These are phyloP conservation scores for Pythium dissotocum DNA, from an alignment of 352 stramenopile genomes.

Conservation along the genomic window DNA sequence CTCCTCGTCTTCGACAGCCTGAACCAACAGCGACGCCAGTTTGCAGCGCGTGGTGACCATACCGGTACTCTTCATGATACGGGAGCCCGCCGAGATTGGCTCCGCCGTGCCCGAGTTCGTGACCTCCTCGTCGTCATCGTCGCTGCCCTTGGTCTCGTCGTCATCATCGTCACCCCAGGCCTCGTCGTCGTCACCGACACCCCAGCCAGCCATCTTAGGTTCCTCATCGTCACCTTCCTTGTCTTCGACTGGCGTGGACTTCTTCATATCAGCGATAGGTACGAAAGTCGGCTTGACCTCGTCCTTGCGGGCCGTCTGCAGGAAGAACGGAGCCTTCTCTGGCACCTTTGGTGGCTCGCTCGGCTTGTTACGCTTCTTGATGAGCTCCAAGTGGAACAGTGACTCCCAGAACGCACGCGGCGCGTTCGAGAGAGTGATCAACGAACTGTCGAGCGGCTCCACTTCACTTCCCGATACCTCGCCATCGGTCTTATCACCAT, in stretches of 20 bases:
- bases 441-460: slow-evolving; percentile 51
- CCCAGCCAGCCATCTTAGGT: slow-evolving; percentile 63
- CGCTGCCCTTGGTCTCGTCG: slow-evolving; percentile 23
- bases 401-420: slow-evolving; percentile 89
- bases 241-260: slow-evolving; percentile 8
- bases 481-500: slow-evolving; percentile 39
- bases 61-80: slow-evolving; percentile 69
- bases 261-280: slow-evolving; percentile 32
- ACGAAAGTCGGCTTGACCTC: slow-evolving; percentile 81
- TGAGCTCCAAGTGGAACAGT: slow-evolving; percentile 92
- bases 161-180: slow-evolving; percentile 60
- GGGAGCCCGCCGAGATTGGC: slow-evolving; percentile 38
- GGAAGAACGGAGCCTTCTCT: slow-evolving; percentile 94
- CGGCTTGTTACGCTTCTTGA: slow-evolving; percentile 96
- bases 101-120: slow-evolving; percentile 23
- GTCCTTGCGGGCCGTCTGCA: slow-evolving; percentile 89
- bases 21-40: slow-evolving; percentile 52
- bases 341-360: slow-evolving; percentile 94
- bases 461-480: slow-evolving; percentile 37
- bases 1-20: slow-evolving; percentile 26
- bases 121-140: slow-evolving; percentile 35
- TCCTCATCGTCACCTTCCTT: slow-evolving; percentile 32
- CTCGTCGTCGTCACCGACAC: slow-evolving; percentile 57
- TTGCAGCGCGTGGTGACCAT: slow-evolving; percentile 78
- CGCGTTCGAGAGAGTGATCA: slow-evolving; percentile 77